phyloP scores from a whole-genome alignment of 2,329 filamentous ascomycete genomes.

The Decorospora gaudefroyi region DNA sequence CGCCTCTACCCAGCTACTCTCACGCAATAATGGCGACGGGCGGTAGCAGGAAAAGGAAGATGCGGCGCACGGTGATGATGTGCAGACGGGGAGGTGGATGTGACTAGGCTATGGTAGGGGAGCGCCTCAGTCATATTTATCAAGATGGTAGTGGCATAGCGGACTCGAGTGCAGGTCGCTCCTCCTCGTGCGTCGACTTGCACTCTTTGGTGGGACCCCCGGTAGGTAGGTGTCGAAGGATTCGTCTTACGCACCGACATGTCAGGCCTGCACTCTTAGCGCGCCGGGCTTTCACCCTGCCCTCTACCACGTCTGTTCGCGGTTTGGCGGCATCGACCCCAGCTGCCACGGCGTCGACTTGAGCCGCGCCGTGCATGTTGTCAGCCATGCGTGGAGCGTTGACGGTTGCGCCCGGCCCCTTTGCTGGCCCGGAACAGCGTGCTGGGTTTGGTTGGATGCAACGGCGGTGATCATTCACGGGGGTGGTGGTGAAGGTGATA shows the following conservation, averaged over 20 bases:
- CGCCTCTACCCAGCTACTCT: slow-evolving; percentile 18
- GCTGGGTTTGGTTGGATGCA: slow-evolving; percentile 29
- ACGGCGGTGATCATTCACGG: slow-evolving; percentile 24
- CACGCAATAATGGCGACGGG: slow-evolving; percentile 14
- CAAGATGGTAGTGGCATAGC: slow-evolving; percentile 24
- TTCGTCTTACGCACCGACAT: slow-evolving; percentile 29
- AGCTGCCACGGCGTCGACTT: slow-evolving; percentile 34
- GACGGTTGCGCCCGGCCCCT: slow-evolving; percentile 44
- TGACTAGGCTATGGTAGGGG: slow-evolving; percentile 22
- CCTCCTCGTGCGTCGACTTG: slow-evolving; percentile 43
- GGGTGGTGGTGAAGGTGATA: neutral
- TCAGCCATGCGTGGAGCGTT: slow-evolving; percentile 28
- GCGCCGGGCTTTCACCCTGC: slow-evolving; percentile 33
- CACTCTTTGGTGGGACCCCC: slow-evolving; percentile 38
- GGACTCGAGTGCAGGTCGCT: slow-evolving; percentile 22
- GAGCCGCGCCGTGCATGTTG: slow-evolving; percentile 43
- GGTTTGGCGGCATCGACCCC: slow-evolving; percentile 26
- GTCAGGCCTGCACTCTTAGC: slow-evolving; percentile 33
- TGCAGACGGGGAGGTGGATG: slow-evolving; percentile 16
- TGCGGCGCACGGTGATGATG: slow-evolving; percentile 13
- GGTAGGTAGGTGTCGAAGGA: slow-evolving; percentile 29
- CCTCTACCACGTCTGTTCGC: slow-evolving; percentile 19
- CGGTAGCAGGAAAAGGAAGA: slow-evolving; percentile 12
- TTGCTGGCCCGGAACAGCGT: slow-evolving; percentile 42
- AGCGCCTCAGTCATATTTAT: slow-evolving; percentile 32